Conservation (phyloP, 179 eudicot species). For the Silene noctiflora region DNA sequence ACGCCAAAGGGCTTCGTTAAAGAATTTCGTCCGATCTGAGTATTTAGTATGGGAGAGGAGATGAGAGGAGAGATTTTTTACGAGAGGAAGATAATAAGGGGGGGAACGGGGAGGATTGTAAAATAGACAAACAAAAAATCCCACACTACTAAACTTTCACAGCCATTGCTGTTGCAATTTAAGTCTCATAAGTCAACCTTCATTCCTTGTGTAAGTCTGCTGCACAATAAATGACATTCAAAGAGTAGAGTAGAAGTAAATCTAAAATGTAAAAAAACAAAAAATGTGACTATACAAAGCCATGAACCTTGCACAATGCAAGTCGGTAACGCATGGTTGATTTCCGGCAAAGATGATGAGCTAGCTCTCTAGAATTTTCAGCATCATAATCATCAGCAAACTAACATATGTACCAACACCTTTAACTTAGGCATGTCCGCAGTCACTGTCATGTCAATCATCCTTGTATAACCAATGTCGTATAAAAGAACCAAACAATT, state of each 20-base stretch:
- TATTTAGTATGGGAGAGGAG: too few relatives aligned
- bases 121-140: too few relatives aligned
- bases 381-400: slow-evolving; percentile 21
- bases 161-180: background rate
- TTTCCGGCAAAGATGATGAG: slow-evolving; percentile 13
- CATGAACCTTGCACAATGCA: slow-evolving; percentile 14
- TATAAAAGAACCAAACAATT: background rate
- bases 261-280: slow-evolving; percentile 5
- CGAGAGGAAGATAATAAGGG: too few relatives aligned
- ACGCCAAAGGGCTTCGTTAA: too few relatives aligned
- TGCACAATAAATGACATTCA: background rate
- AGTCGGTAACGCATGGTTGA: slow-evolving; percentile 14
- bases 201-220: background rate
- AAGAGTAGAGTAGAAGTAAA: slow-evolving; percentile 1
- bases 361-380: slow-evolving; percentile 4
- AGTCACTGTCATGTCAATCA: slow-evolving; percentile 20
- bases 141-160: background rate
- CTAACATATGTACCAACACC: slow-evolving; percentile 30
- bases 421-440: slow-evolving; percentile 12
- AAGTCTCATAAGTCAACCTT: background rate
- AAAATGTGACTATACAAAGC: slow-evolving; percentile 29
- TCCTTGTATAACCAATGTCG: slow-evolving; percentile 14
- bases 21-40: too few relatives aligned
- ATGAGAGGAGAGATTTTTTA: too few relatives aligned
- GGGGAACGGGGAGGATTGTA: too few relatives aligned